Percentiles rank a stretch among this genome's conserved stretches.
Evolutionary conservation across 2,329 filamentous ascomycete genomes (phyloP).

Genomic region (Setomelanomma holmii): DNA sequence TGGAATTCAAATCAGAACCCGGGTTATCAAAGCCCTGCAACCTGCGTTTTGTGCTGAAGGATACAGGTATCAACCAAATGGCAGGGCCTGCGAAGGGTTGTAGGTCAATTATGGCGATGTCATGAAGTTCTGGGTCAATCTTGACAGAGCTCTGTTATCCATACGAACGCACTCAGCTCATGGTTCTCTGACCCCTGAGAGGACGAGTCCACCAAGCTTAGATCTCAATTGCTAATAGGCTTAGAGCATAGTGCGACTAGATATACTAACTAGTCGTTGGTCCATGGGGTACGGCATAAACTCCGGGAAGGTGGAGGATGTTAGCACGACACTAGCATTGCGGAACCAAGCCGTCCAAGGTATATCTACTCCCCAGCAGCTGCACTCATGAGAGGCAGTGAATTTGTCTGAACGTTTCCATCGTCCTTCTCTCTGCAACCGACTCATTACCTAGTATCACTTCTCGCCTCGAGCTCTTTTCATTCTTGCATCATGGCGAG

Average conservation of each 20-base stretch:
- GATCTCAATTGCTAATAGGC: neutral
- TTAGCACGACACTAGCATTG: neutral
- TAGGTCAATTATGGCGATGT: too few relatives aligned
- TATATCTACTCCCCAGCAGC: neutral
- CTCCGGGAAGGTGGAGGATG: neutral
- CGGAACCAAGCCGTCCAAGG: neutral
- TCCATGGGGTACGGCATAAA: neutral
- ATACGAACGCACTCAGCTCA: too few relatives aligned
- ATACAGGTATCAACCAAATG: too few relatives aligned
- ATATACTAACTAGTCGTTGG: neutral
- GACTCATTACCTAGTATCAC: neutral
- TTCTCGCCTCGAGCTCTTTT: neutral
- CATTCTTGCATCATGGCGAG: constrained; percentile 4
- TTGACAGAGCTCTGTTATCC: too few relatives aligned
- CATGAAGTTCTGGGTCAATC: too few relatives aligned
- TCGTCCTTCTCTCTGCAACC: too few relatives aligned
- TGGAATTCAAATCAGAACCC: too few relatives aligned
- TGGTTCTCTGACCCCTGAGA: too few relatives aligned
- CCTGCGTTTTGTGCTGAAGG: too few relatives aligned
- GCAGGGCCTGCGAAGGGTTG: too few relatives aligned
- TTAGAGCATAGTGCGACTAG: neutral
- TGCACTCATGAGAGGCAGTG: neutral
- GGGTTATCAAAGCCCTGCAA: too few relatives aligned
- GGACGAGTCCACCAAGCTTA: neutral
- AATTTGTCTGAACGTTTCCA: neutral